A percentile compares a stretch with the other conserved stretches of the same genome.
Conservation (phyloP, 1,284 basidiomycete genomes). For the Cryptococcus sp. region DNA sequence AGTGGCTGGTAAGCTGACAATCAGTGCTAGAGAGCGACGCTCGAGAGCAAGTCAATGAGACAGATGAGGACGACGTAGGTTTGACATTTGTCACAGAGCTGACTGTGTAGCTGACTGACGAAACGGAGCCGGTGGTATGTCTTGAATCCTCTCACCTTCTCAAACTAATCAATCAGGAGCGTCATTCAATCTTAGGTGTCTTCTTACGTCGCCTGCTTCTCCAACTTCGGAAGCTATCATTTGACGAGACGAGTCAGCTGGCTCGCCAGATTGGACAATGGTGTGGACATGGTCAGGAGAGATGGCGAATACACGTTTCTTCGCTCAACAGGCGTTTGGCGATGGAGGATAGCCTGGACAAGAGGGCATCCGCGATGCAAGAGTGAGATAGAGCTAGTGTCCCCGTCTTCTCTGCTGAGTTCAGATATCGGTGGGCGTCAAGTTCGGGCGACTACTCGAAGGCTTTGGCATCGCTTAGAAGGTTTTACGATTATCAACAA, state of each 20-base stretch:
- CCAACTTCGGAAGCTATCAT: conserved; percentile 35
- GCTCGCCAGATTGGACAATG: conserved; percentile 29
- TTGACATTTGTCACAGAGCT: neutral
- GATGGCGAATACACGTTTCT: neutral
- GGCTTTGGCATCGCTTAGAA: conserved; percentile 32
- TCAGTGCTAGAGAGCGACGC: conserved; percentile 32
- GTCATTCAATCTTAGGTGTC: conserved; percentile 37
- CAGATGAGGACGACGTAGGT: conserved; percentile 30
- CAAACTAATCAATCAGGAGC: conserved; percentile 20
- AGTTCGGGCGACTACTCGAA: conserved; percentile 37
- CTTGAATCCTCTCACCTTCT: conserved; percentile 14
- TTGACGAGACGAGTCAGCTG: conserved; percentile 36
- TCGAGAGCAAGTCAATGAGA: conserved; percentile 28
- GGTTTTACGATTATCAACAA: conserved; percentile 46
- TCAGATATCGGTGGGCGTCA: conserved; percentile 29
- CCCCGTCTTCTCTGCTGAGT: neutral
- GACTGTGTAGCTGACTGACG: neutral
- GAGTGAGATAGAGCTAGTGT: conserved; percentile 19
- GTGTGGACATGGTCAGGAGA: conserved; percentile 20
- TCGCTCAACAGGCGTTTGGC: conserved; percentile 14
- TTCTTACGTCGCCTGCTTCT: conserved; percentile 35
- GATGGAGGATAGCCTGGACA: conserved; percentile 32
- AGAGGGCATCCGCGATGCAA: conserved; percentile 25
- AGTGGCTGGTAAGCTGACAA: neutral
- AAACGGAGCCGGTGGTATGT: neutral